phyloP scores from a whole-genome alignment of 257 asterid genomes.

The Lantana camara region DNA sequence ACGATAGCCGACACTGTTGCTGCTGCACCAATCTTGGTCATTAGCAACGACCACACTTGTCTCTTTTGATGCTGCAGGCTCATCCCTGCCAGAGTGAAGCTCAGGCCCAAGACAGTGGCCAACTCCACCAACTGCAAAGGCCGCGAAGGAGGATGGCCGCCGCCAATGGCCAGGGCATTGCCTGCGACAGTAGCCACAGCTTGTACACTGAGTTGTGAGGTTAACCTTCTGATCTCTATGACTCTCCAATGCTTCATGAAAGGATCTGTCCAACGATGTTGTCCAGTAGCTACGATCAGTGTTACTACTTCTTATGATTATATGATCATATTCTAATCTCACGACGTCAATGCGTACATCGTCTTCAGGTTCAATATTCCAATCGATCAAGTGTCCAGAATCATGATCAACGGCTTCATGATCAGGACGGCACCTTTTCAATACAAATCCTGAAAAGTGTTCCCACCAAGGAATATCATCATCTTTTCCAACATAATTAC shows the following conservation, averaged over 20 bases:
- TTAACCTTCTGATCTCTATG: background rate
- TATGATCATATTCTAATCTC: background rate
- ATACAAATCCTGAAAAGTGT: too few species aligned
- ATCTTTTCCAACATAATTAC: too few species aligned
- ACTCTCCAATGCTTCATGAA: background rate
- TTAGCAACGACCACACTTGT: background rate
- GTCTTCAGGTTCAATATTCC: too few species aligned
- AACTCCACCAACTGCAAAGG: background rate
- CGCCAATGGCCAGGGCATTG: background rate
- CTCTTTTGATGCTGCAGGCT: background rate
- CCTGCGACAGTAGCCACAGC: background rate
- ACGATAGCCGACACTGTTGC: background rate
- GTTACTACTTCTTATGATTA: background rate
- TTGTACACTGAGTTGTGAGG: background rate
- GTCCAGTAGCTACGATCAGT: too few species aligned
- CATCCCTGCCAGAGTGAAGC: slow-evolving; percentile 4
- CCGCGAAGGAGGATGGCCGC: background rate
- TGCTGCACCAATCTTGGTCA: background rate
- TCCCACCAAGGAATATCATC: too few species aligned
- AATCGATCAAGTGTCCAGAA: too few species aligned
- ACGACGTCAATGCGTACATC: background rate
- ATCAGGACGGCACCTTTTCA: too few species aligned
- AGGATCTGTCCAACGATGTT: too few species aligned
- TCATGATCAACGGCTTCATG: too few species aligned
- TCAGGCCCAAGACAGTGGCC: background rate